Percentiles rank a stretch among this genome's conserved stretches.
Conservation (phyloP, 169 alveolate genomes). For the Babesia ovata region DNA sequence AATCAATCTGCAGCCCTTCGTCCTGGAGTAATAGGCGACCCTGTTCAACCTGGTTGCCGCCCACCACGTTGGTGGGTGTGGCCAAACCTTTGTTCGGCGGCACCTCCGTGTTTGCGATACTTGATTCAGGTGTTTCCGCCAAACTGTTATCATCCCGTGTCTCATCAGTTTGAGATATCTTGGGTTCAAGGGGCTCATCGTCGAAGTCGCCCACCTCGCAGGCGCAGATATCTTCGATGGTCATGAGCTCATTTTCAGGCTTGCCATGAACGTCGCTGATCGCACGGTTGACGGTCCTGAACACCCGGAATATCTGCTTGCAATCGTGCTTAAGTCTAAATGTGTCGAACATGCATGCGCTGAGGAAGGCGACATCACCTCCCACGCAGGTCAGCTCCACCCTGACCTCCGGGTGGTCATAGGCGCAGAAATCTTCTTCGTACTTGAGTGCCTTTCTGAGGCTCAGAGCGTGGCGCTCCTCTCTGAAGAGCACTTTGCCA, state of each 20-base stretch:
- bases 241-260: not conserved
- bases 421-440: slow-evolving; percentile 39
- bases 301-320: slow-evolving; percentile 48
- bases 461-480: slow-evolving; percentile 6
- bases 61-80: too few species aligned
- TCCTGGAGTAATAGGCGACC: not conserved
- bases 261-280: not conserved
- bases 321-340: slow-evolving; percentile 39
- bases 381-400: slow-evolving; percentile 50
- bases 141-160: not conserved
- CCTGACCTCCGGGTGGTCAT: slow-evolving; percentile 33
- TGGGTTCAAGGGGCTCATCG: slow-evolving; percentile 3
- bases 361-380: slow-evolving; percentile 22
- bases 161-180: not conserved
- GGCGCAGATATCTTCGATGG: slow-evolving; percentile 37
- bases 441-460: slow-evolving; percentile 40
- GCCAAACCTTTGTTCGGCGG: too few species aligned
- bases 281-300: slow-evolving; percentile 10
- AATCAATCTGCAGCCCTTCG: not conserved
- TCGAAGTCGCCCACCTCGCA: slow-evolving; percentile 22
- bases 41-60: not conserved
- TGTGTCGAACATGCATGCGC: slow-evolving; percentile 56
- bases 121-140: not conserved
- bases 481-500: slow-evolving; percentile 28
- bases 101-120: too few species aligned